phyloP scores from a whole-genome alignment of 345 rosid species.

The Luvunga scandens region DNA sequence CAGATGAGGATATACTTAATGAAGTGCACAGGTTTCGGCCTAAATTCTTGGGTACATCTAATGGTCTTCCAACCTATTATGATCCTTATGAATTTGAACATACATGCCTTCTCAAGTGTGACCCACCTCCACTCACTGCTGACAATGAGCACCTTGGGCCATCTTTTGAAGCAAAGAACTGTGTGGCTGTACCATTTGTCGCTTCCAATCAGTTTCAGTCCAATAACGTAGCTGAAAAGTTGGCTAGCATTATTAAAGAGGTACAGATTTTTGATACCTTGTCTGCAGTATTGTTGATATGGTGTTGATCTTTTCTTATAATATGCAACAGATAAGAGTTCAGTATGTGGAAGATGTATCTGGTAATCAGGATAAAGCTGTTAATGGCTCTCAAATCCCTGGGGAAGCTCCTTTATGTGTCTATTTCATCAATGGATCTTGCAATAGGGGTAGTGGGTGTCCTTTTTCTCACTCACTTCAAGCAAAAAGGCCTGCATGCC shows the following conservation, averaged over 20 bases:
- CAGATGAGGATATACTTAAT: conserved; percentile 77
- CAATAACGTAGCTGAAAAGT: conserved; percentile 39
- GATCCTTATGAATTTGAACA: conserved; percentile 62
- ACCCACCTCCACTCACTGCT: conserved; percentile 30
- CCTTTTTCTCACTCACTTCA: conserved; percentile 65
- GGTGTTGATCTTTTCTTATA: conserved; percentile 15
- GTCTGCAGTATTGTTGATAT: conserved; percentile 8
- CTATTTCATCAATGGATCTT: conserved; percentile 66
- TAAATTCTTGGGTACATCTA: conserved; percentile 42
- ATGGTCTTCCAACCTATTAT: conserved; percentile 60
- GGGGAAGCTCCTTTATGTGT: conserved; percentile 48
- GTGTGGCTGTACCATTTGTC: conserved; percentile 74
- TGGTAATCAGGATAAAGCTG: conserved; percentile 22
- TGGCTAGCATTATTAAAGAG: conserved; percentile 60
- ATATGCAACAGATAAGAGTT: conserved; percentile 52
- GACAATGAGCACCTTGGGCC: conserved; percentile 42
- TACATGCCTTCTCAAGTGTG: conserved; percentile 55
- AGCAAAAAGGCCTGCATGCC: conserved; percentile 67
- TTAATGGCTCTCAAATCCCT: conserved; percentile 22
- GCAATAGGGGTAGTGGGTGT: conserved; percentile 72
- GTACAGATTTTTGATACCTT: conserved; percentile 29
- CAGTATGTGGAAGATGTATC: conserved; percentile 28
- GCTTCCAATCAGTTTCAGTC: conserved; percentile 50
- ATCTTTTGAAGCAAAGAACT: conserved; percentile 43
- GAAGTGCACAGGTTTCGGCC: conserved; percentile 81